These are phyloP conservation scores for Gastrodia elata DNA, from an alignment of 106 monocot species.

Conservation along the genomic window DNA sequence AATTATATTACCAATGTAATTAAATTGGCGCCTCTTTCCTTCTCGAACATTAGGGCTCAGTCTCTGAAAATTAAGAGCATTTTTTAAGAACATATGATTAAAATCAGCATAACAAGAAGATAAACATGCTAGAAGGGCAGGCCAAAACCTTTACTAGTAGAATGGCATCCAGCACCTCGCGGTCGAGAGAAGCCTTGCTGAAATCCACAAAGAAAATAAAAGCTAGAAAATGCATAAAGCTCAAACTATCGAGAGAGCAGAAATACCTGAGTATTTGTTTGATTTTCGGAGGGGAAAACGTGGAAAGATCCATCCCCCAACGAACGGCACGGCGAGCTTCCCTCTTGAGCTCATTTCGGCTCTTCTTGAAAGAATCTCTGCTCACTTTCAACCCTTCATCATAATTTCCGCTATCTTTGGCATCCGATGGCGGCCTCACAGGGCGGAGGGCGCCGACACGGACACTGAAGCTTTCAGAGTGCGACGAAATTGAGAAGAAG, in stretches of 20 bases:
- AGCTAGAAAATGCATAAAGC: neutral
- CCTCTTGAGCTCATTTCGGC: conserved; percentile 81
- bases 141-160: conserved; percentile 67
- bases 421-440: conserved; percentile 3
- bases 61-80: conserved; percentile 37
- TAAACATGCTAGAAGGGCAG: neutral
- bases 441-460: conserved; percentile 23
- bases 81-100: neutral
- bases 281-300: conserved; percentile 56
- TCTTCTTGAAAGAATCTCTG: conserved; percentile 29
- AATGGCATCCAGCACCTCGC: conserved; percentile 76
- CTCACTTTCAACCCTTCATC: neutral
- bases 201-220: conserved; percentile 8
- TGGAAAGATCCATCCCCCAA: conserved; percentile 89
- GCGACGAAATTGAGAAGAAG: conserved; percentile 10
- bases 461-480: neutral
- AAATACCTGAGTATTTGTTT: conserved; percentile 61
- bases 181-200: conserved; percentile 61
- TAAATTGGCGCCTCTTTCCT: conserved; percentile 87
- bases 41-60: conserved; percentile 91
- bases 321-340: conserved; percentile 69
- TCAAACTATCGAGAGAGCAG: neutral
- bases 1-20: conserved; percentile 70
- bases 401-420: neutral
- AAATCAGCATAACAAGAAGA: neutral